Base-by-base conservation (phyloP, 176 grass and related monocot genomes). In the Typha latifolia region DNA sequence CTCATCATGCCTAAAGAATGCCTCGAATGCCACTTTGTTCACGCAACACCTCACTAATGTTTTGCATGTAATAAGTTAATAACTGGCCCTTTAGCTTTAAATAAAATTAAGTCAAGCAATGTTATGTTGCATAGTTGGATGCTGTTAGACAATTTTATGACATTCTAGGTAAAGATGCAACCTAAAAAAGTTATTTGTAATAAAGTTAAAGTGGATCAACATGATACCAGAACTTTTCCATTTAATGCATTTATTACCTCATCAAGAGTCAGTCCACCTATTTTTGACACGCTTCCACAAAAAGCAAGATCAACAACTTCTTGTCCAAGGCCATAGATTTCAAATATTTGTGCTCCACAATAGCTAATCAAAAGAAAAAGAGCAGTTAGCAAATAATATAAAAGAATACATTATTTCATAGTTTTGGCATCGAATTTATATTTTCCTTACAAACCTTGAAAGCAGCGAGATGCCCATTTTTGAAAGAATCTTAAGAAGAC, bases 391-490 rank as follows among this genome's bases (percentile, higher is more conserved):
- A 59, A 59, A 22, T 4, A 59, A 19, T 19, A 22, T 21, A 59
- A 59, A 59, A 14, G 20, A 11, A 22, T 31, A 34, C 12, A 32
- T 15, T 1, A 65, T 15, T 15, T 15, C 15, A 34, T 65, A 34
- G 32, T 34, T 29, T 4, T 31, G 24, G 62, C 14, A 15, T 64
- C 14, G 1, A 47, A 32, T 65, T 15, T 29, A 65, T 3, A 65
- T 65, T 3, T 47, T 70, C 57, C 74, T 80, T 20, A 85, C 82
- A 87, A 77, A 99, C 95, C 95, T 99, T 78, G 95, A 94, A n/a
- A 99, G 95, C 77, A 99, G 76, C 69, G 89, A 99, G 82, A 99
- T 99, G 14, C 95, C 95, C 95, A 99, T 99, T 86, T 99, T 99
- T 78, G 95, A 99, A 78, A 99, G 90, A 59, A 99, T 99, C 77